Base-by-base conservation (phyloP, 2,329 filamentous ascomycete species). In the Botrytis paeoniae region DNA sequence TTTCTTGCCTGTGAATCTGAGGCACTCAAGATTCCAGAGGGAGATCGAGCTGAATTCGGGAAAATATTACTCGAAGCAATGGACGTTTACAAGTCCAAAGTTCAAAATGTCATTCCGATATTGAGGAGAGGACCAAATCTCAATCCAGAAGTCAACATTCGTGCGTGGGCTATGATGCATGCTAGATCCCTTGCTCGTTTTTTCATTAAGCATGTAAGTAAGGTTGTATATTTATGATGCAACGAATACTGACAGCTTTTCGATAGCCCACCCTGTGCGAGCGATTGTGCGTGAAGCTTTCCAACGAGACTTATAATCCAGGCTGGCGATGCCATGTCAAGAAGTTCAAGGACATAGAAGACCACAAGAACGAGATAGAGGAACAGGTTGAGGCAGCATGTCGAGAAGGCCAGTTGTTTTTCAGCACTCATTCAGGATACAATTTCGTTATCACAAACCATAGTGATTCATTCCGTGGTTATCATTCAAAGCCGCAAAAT, bases 201-300 rank as follows among this genome's bases (percentile, higher is more conserved):
- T 0, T 72, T 72, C 14, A 60, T 68, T 6, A 66, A 66, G n/a
- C 70, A 72, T 60, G 70, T 72, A 20, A 48, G 70, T 48, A n/a
- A 9, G 2, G 1, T 37, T 20, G 1, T 20, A 2, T 16, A 2
- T 37, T 72, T 25, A 18, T 2, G 9, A 16, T 22, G 3, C 10
- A 18, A 18, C 22, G n/a, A 25, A 25, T 4, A 18, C 66, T 69
- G n/a, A 69, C n/a, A 43, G 9, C 7, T 39, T 25, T 1, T 6
- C 5, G n/a, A 59, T 8, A 72, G 70, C 70, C 70, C 2, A 68
- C 48, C 2, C 22, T 72, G 9, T 72, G 61, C 51, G 32, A 68
- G 3, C 51, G 62, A 16, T 18, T 72, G 18, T 72, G 70, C 16
- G 35, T 35, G 2, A 66, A 72, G 18, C 25, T 60, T 10, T 12